Percentiles rank a stretch among this genome's conserved stretches.
phyloP scores from a whole-genome alignment of 2,329 filamentous ascomycete species.

The Canariomyces notabilis region DNA sequence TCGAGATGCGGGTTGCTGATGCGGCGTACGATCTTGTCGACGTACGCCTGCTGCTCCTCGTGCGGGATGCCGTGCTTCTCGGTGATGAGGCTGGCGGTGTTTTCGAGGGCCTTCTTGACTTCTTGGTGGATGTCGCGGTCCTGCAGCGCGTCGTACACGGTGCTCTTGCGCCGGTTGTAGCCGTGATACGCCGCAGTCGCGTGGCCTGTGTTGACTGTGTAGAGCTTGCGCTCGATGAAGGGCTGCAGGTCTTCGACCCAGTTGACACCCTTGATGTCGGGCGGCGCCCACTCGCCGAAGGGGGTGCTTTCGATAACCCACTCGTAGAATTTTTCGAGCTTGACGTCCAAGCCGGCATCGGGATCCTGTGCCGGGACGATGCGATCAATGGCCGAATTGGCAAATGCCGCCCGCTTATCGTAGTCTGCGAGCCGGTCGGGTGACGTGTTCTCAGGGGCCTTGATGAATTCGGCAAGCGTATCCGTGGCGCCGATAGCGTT shows the following conservation, averaged over 20 bases:
- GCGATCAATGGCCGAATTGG: conserved; percentile 97
- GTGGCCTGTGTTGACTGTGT: conserved; percentile 97
- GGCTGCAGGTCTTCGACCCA: conserved; percentile 89
- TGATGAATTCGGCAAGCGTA: conserved; percentile 77
- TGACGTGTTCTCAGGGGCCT: conserved; percentile 65
- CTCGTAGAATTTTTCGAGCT: conserved; percentile 97
- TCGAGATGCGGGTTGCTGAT: conserved; percentile 92
- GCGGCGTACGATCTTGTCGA: conserved; percentile 84
- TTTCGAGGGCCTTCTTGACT: conserved; percentile 72
- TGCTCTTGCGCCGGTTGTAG: conserved; percentile 77
- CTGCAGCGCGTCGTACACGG: conserved; percentile 81
- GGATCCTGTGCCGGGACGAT: conserved; percentile 89
- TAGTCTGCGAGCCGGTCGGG: conserved; percentile 63
- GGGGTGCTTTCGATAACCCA: conserved; percentile 92
- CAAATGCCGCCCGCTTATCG: conserved; percentile 74
- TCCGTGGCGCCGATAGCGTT: conserved; percentile 95
- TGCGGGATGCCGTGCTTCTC: conserved; percentile 76
- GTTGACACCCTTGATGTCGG: conserved; percentile 80
- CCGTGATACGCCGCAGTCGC: conserved; percentile 95
- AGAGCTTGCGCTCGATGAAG: conserved; percentile 98
- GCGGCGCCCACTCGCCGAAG: conserved; percentile 66
- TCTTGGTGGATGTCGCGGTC: conserved; percentile 74
- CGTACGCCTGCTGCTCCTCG: conserved; percentile 77
- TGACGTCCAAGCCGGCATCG: conserved; percentile 79
- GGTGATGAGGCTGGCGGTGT: conserved; percentile 83